phyloP scores from a whole-genome alignment of 2,329 filamentous ascomycete genomes.

The Ciborinia camelliae region DNA sequence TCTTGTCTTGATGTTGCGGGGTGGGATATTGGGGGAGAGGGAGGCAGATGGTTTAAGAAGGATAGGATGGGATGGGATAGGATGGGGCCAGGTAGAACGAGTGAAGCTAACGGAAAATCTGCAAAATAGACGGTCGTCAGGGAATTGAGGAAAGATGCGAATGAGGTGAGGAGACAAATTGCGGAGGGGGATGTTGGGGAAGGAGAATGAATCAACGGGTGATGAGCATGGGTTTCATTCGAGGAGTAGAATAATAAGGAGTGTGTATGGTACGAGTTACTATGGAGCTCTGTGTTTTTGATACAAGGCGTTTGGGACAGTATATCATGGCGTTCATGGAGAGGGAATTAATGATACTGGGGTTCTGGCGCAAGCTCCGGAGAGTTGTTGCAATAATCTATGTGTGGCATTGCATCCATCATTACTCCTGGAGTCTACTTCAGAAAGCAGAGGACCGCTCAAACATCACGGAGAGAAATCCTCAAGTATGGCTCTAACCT shows the following conservation, averaged over 20 bases:
- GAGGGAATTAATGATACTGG: not conserved
- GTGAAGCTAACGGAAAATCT: not conserved
- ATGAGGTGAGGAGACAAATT: slow-evolving; percentile 29
- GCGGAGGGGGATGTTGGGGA: not conserved
- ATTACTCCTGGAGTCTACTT: too few species aligned
- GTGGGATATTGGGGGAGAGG: slow-evolving; percentile 11
- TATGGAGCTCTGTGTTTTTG: not conserved
- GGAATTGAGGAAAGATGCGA: slow-evolving; percentile 36
- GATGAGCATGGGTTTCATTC: too few species aligned
- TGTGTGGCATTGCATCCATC: not conserved
- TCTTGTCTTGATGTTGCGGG: not conserved
- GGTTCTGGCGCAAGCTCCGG: not conserved
- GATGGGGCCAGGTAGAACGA: not conserved
- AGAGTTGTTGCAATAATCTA: not conserved
- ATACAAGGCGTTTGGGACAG: not conserved
- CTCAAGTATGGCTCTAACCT: not conserved
- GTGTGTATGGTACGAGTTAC: not conserved
- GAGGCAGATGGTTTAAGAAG: not conserved
- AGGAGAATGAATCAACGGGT: not conserved
- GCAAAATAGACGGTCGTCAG: slow-evolving; percentile 34
- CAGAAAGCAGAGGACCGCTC: too few species aligned
- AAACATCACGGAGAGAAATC: not conserved
- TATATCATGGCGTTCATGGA: not conserved
- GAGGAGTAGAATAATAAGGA: not conserved
- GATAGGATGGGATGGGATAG: not conserved